Conservation (phyloP, 345 rosid species). For the Euclidium syriacum region DNA sequence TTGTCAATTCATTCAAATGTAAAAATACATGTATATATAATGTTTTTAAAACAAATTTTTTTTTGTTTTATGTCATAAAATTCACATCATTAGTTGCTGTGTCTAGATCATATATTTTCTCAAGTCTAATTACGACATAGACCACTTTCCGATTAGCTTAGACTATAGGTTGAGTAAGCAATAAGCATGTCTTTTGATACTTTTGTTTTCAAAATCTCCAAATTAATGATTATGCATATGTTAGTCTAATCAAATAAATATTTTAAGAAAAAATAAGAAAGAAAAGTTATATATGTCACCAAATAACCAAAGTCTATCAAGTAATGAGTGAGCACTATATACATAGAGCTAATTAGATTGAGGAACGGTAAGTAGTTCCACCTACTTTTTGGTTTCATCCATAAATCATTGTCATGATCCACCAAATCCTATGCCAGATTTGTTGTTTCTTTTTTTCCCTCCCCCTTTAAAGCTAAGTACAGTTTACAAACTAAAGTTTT, state of each 20-base stretch:
- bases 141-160: constrained; percentile 18
- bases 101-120: constrained; percentile 8
- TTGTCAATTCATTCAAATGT: too few species aligned
- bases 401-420: constrained; percentile 9
- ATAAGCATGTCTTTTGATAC: constrained; percentile 4
- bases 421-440: not conserved
- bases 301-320: not conserved
- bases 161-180: constrained; percentile 20
- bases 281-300: not conserved
- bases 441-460: too few species aligned
- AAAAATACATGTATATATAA: too few species aligned
- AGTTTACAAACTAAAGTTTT: too few species aligned
- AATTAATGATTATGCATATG: not conserved
- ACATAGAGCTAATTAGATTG: not conserved
- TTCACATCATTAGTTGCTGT: constrained; percentile 14
- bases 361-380: not conserved
- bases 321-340: not conserved
- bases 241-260: not conserved
- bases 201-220: not conserved
- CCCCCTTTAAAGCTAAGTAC: not conserved
- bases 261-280: not conserved
- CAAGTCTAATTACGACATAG: not conserved
- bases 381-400: not conserved
- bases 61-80: too few species aligned
- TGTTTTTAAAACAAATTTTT: too few species aligned